Conservation (phyloP, 306 rosid genomes). For the Vachellia pachyceras region DNA sequence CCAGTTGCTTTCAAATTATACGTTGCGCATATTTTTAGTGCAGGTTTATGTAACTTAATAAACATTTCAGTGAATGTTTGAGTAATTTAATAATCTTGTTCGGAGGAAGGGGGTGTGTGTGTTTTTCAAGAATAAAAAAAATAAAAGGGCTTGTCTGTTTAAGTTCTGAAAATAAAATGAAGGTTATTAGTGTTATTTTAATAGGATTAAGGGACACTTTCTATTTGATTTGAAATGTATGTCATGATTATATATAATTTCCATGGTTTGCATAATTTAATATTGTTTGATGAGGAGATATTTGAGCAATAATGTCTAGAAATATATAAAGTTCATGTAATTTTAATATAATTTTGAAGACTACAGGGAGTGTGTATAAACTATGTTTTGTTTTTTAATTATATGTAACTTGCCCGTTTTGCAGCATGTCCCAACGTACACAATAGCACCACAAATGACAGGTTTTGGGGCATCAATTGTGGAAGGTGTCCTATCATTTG, state of each 20-base stretch:
- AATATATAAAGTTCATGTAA: background rate
- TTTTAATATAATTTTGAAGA: background rate
- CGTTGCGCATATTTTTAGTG: background rate
- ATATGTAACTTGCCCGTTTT: background rate
- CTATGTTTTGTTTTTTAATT: background rate
- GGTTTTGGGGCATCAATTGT: constrained; percentile 90
- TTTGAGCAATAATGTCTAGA: background rate
- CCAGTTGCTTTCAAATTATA: background rate
- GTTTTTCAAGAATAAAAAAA: background rate
- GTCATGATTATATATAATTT: background rate
- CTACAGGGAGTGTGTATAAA: too few species aligned
- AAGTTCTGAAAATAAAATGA: background rate
- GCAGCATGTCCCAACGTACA: constrained; percentile 70
- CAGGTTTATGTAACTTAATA: too few species aligned
- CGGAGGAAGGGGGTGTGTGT: background rate
- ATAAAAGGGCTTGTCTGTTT: background rate
- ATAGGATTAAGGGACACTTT: background rate
- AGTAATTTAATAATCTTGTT: background rate
- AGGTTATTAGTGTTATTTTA: too few species aligned
- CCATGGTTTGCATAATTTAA: background rate
- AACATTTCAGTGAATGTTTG: too few species aligned
- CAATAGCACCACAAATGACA: constrained; percentile 81
- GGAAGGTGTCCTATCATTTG: constrained; percentile 79
- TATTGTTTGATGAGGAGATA: background rate
- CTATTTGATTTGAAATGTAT: background rate